These are phyloP conservation scores for Perilla frutescens DNA, from an alignment of 257 asterid genomes.

Conservation along the genomic window DNA sequence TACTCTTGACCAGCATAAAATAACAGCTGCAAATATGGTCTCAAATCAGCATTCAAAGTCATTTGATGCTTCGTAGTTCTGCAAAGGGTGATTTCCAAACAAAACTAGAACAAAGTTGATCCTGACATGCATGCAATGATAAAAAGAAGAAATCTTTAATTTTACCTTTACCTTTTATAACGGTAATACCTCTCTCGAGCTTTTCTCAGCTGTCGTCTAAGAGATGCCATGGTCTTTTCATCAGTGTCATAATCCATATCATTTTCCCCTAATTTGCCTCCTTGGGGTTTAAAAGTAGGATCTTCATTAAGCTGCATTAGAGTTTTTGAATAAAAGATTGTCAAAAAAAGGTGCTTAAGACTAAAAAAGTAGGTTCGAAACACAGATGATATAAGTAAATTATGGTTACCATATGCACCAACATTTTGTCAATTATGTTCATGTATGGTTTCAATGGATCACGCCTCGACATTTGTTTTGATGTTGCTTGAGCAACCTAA, in stretches of 20 bases:
- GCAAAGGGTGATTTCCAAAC: too few species aligned
- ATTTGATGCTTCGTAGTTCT: background rate
- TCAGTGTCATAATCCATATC: constrained; percentile 90
- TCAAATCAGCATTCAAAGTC: background rate
- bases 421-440: constrained; percentile 72
- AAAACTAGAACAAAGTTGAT: background rate
- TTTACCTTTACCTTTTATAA: constrained; percentile 64
- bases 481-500: constrained; percentile 84
- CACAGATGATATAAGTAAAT: constrained; percentile 21
- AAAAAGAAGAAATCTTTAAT: background rate
- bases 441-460: constrained; percentile 77
- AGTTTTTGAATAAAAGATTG: constrained; percentile 8
- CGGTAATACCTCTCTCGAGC: constrained; percentile 73
- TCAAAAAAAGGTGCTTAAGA: constrained; percentile 1
- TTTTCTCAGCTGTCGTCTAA: constrained; percentile 70
- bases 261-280: constrained; percentile 75
- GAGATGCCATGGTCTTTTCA: constrained; percentile 74
- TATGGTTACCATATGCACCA: constrained; percentile 64
- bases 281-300: constrained; percentile 79
- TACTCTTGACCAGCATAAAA: background rate
- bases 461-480: constrained; percentile 82
- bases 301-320: constrained; percentile 69
- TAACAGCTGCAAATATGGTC: constrained; percentile 2
- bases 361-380: background rate
- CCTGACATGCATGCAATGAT: background rate